Evolutionary conservation across 306 rosid genomes (phyloP), one percentile per base, ranked within the genome.

Genomic region (Vicia villosa): DNA sequence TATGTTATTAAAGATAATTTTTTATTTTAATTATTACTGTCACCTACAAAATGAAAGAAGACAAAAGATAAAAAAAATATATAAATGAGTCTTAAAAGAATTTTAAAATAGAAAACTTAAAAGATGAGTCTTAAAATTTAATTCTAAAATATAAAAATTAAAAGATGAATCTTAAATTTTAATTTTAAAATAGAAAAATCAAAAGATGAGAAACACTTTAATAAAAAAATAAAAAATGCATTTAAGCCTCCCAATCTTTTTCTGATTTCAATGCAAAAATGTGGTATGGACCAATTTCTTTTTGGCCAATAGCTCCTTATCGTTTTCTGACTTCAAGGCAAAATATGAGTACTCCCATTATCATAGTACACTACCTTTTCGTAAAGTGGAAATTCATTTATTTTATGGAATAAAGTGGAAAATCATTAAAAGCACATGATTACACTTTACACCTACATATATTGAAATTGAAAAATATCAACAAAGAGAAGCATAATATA

Each of bases 311-410:
- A 2, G 16, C 38, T 61, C 60, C 63, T 28, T 30, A 54, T 5
- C 79, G 77, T 77, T 77, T 50, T 65, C 78, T 66, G 79, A 77
- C 70, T 68, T 74, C 75, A 64, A 77, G 59, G 85, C 62, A 68
- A 42, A 63, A 20, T 50, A 58, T 57, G 58, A 70, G 20, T 34
- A 46, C 66, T 54, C 17, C 61, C 51, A n/a, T n/a, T 56, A 61
- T 61, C 50, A 66, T 66, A 13, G 71, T 40, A 49, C 83, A 69
- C 67, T 77, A 46, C 55, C 77, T 72, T 78, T 71, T 65, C 62
- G 74, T 38, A 66, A 71, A 72, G 82, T 66, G 64, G 13, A 57
- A 36, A 64, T 72, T 56, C 34, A 47, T n/a, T 15, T 46, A 32
- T 46, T 46, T 46, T n/a, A 45, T 45, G 51, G 19, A 14, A 45